A percentile compares a stretch with the other conserved stretches of the same genome.
phyloP scores from a whole-genome alignment of 129 eudicot species.

The Saussurea involucrata region DNA sequence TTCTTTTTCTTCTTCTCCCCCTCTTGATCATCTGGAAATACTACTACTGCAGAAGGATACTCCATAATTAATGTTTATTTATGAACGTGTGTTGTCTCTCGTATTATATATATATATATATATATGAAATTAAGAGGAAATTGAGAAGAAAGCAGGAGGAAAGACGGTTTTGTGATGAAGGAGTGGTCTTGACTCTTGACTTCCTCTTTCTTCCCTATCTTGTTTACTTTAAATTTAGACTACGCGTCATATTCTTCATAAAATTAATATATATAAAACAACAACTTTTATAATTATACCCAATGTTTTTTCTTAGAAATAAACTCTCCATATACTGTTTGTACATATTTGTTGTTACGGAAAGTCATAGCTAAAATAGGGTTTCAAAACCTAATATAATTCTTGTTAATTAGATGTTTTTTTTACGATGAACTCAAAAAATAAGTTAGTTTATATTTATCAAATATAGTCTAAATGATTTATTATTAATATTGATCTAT shows the following conservation, averaged over 20 bases:
- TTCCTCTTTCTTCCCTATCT: neutral
- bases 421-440: too few species aligned
- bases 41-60: neutral
- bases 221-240: neutral
- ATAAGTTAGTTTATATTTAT: too few species aligned
- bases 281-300: too few species aligned
- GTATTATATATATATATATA: neutral
- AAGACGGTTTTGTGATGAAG: neutral
- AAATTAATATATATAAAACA: too few species aligned
- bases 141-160: neutral
- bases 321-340: too few species aligned
- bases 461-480: too few species aligned
- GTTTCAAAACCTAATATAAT: too few species aligned
- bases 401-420: too few species aligned
- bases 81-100: neutral
- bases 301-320: too few species aligned
- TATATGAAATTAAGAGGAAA: neutral
- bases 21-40: neutral
- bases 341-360: too few species aligned
- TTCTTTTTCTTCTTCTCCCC: neutral
- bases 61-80: neutral
- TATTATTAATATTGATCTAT: too few species aligned
- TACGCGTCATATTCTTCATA: neutral
- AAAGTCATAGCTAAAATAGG: too few species aligned
- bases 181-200: neutral